A percentile compares a stretch with the other conserved stretches of the same genome.
Conservation (phyloP, 2,329 filamentous ascomycete genomes). For the Arthrobotrys entomopaga region DNA sequence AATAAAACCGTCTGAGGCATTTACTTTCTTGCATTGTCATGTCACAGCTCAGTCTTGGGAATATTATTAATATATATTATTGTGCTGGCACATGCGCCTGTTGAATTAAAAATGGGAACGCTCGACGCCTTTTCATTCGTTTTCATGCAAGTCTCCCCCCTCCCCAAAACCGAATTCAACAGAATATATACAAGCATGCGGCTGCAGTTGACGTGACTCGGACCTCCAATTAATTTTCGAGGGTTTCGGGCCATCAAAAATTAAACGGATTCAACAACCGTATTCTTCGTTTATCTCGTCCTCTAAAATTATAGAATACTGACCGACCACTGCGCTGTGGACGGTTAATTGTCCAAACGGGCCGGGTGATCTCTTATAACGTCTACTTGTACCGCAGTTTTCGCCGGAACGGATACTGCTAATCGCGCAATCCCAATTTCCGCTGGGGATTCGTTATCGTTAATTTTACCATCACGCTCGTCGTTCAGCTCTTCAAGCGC, state of each 20-base stretch:
- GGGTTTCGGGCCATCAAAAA: too few species aligned
- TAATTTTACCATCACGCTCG: background rate
- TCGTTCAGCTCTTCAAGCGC: constrained; percentile 6
- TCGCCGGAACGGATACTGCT: constrained; percentile 8
- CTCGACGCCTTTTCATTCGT: too few species aligned
- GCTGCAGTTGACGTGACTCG: too few species aligned
- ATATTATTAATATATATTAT: background rate
- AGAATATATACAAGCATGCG: too few species aligned
- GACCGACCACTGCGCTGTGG: too few species aligned
- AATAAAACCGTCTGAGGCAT: constrained; percentile 2
- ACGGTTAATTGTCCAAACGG: too few species aligned
- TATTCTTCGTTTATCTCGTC: too few species aligned
- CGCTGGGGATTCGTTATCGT: background rate
- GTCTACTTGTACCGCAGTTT: background rate
- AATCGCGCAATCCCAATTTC: constrained; percentile 18
- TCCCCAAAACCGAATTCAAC: too few species aligned
- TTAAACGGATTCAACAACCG: background rate
- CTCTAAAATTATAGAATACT: too few species aligned
- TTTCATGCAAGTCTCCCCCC: too few species aligned
- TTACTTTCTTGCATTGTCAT: constrained; percentile 2
- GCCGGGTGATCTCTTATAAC: background rate
- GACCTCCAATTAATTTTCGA: too few species aligned
- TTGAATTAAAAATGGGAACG: background rate
- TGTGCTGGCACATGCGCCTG: background rate
- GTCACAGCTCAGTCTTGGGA: background rate